phyloP scores from a whole-genome alignment of 2,329 filamentous ascomycete species.

The Ilyonectria mors-panacis region DNA sequence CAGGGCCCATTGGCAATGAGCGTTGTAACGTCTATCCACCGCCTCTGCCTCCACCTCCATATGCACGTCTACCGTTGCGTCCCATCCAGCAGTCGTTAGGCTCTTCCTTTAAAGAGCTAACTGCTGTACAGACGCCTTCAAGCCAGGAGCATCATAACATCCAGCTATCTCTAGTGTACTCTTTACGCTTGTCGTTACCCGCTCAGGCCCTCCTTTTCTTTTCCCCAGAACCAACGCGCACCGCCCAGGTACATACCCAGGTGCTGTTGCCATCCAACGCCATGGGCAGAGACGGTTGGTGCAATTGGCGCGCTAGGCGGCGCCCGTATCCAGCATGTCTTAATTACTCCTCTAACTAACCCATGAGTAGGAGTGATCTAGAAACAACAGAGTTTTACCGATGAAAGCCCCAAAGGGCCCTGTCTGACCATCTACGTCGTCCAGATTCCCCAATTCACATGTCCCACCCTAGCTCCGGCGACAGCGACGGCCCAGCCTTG shows the following conservation, averaged over 20 bases:
- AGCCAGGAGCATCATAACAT: not conserved
- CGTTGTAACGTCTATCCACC: not conserved
- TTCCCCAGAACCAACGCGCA: slow-evolving; percentile 9
- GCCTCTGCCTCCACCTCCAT: slow-evolving; percentile 10
- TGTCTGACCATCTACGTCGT: slow-evolving; percentile 21
- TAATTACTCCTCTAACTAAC: slow-evolving; percentile 10
- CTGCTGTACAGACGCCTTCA: not conserved
- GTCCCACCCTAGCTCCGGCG: slow-evolving; percentile 31
- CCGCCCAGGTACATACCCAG: slow-evolving; percentile 7
- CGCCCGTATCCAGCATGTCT: slow-evolving; percentile 12
- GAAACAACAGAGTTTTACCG: slow-evolving; percentile 30
- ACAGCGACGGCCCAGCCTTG: slow-evolving; percentile 39
- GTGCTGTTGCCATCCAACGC: slow-evolving; percentile 13
- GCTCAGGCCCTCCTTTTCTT: not conserved
- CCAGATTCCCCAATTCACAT: slow-evolving; percentile 15
- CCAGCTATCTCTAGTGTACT: not conserved
- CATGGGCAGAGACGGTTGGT: slow-evolving; percentile 8
- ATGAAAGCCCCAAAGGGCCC: slow-evolving; percentile 20
- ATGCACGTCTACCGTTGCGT: slow-evolving; percentile 4
- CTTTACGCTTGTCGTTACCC: not conserved
- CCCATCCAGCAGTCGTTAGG: not conserved
- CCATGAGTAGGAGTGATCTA: slow-evolving; percentile 28
- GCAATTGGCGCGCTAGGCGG: slow-evolving; percentile 6
- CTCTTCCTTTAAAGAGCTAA: not conserved
- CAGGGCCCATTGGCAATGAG: not conserved